Conservation (phyloP, 148 eudicot genomes). For the Linanthus parryae region DNA sequence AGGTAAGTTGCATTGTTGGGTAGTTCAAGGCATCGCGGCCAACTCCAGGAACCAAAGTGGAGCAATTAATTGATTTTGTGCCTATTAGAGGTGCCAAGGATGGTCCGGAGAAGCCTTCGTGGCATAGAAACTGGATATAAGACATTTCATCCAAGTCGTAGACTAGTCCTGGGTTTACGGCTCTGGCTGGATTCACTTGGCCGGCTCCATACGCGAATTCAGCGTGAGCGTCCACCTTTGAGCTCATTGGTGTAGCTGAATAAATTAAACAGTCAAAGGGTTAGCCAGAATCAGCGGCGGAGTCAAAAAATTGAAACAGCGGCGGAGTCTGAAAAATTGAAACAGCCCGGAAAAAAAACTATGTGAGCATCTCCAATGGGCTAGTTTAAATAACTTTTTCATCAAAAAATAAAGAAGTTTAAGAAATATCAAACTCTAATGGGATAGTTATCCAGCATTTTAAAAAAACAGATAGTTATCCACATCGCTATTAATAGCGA, state of each 20-base stretch:
- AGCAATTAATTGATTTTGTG: conserved; percentile 57
- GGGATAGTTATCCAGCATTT: too few relatives aligned
- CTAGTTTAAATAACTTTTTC: too few relatives aligned
- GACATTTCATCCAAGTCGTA: conserved; percentile 76
- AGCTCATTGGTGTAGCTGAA: conserved; percentile 52
- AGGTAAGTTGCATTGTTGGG: conserved; percentile 72
- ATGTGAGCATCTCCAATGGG: too few relatives aligned
- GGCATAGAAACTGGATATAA: conserved; percentile 72
- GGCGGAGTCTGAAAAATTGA: too few relatives aligned
- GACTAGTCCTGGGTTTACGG: conserved; percentile 66
- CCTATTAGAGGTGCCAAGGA: conserved; percentile 42
- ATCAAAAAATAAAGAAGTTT: too few relatives aligned
- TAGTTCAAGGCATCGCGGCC: conserved; percentile 81
- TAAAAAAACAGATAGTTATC: too few relatives aligned
- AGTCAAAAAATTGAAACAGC: too few relatives aligned
- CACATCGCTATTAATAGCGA: too few relatives aligned
- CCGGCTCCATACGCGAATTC: conserved; percentile 86
- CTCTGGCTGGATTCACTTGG: conserved; percentile 66
- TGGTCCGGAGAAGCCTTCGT: conserved; percentile 54
- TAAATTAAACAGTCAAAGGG: too few relatives aligned
- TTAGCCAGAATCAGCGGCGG: too few relatives aligned
- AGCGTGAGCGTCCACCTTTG: conserved; percentile 44
- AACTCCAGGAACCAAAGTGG: conserved; percentile 45
- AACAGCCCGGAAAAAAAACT: too few relatives aligned
- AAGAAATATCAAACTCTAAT: too few relatives aligned